Conservation (phyloP, 2,329 filamentous ascomycete species). For the Aureobasidium sp. region DNA sequence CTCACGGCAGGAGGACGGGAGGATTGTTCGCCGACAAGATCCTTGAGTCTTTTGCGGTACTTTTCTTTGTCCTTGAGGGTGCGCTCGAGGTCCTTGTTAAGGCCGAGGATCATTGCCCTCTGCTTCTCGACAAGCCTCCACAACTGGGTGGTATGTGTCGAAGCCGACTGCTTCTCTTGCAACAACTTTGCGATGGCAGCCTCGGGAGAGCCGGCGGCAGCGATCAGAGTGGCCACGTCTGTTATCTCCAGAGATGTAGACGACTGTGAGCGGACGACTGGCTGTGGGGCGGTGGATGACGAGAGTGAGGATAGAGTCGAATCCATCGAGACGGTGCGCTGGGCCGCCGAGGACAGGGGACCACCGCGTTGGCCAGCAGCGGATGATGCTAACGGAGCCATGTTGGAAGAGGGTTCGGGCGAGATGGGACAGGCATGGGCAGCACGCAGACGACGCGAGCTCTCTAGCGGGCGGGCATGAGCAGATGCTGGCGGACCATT, state of each 20-base stretch:
- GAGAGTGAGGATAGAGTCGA: conserved; percentile 69
- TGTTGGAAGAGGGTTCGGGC: neutral
- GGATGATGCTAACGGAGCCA: neutral
- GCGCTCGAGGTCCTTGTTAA: conserved; percentile 91
- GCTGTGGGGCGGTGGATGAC: conserved; percentile 45
- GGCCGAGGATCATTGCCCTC: conserved; percentile 80
- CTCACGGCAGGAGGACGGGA: conserved; percentile 24
- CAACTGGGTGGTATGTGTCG: conserved; percentile 83
- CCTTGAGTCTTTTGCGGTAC: conserved; percentile 85
- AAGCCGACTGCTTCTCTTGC: conserved; percentile 83
- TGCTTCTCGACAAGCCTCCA: conserved; percentile 98
- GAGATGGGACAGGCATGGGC: neutral
- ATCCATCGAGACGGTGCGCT: conserved; percentile 83
- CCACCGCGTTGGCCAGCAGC: neutral
- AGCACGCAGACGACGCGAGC: conserved; percentile 2
- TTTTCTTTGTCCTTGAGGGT: conserved; percentile 90
- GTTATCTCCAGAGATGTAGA: conserved; percentile 51
- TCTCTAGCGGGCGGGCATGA: conserved; percentile 7
- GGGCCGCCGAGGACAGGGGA: conserved; percentile 27
- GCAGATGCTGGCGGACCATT: neutral
- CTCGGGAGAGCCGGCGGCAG: conserved; percentile 80
- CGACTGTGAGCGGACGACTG: conserved; percentile 54
- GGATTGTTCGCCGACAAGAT: conserved; percentile 48
- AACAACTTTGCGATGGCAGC: conserved; percentile 80
- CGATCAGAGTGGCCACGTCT: conserved; percentile 73